These are phyloP conservation scores for Mycena sanguinolenta DNA, from an alignment of 768 basidiomycete species.

Conservation along the genomic window DNA sequence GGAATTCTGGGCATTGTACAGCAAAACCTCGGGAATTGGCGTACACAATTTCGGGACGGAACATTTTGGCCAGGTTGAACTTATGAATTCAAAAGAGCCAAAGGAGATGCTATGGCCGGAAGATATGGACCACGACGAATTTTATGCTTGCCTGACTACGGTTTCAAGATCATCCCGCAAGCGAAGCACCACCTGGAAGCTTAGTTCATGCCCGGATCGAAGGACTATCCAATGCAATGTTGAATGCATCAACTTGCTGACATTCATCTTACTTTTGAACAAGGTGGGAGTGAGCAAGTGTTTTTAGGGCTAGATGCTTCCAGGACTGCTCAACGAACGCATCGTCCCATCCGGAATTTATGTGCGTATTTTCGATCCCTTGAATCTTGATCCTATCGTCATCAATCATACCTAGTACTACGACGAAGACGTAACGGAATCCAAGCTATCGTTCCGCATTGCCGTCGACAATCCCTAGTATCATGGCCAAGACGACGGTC, in stretches of 20 bases:
- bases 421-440: slow-evolving; percentile 17
- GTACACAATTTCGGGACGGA: no score
- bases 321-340: slow-evolving; percentile 23
- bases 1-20: no score
- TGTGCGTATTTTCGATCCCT: not conserved
- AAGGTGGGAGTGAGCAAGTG: slow-evolving; percentile 40
- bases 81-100: no score
- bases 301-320: not conserved
- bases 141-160: no score
- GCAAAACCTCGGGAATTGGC: no score
- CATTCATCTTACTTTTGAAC: slow-evolving; percentile 36
- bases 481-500: not conserved
- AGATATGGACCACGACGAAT: no score
- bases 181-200: slow-evolving; percentile 15
- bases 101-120: no score
- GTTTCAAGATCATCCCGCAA: slow-evolving; percentile 3
- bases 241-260: slow-evolving; percentile 18
- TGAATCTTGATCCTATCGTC: not conserved
- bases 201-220: slow-evolving; percentile 14
- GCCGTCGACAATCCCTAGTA: not conserved
- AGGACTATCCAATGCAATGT: slow-evolving; percentile 30
- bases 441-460: not conserved
- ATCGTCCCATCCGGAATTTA: slow-evolving; percentile 39
- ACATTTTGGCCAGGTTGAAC: no score
- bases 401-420: slow-evolving; percentile 1